These are phyloP conservation scores for Colletotrichum viniferum DNA, from an alignment of 2,329 filamentous ascomycete genomes.

Conservation along the genomic window DNA sequence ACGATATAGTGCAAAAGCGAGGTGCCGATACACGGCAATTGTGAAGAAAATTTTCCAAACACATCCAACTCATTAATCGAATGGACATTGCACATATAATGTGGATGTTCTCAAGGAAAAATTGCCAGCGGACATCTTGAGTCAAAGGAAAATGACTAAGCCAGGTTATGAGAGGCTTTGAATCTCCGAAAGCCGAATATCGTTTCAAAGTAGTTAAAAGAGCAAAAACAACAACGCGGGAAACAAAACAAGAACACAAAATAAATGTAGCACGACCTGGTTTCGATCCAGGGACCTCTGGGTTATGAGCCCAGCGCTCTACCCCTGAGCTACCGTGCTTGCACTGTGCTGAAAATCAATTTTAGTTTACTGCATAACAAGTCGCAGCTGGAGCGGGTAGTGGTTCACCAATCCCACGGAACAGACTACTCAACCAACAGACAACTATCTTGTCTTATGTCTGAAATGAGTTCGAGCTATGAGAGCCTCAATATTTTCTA, in stretches of 20 bases:
- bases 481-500: no score
- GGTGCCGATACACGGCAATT: no score
- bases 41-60: neutral
- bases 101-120: neutral
- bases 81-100: neutral
- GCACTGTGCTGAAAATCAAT: neutral
- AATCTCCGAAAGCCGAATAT: no score
- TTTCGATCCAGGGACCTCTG: slow-evolving; percentile 22
- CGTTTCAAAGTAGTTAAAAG: no score
- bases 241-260: no score
- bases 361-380: no score
- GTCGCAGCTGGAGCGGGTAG: no score
- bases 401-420: no score
- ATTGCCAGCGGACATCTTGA: neutral
- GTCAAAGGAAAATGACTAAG: neutral
- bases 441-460: no score
- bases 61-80: neutral
- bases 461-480: no score
- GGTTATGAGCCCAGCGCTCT: slow-evolving; percentile 22
- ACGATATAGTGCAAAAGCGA: neutral
- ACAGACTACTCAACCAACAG: no score
- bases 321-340: neutral
- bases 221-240: neutral
- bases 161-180: neutral
- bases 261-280: slow-evolving; percentile 7